Conservation (phyloP, 257 asterid genomes). For the Verbascum thapsus region DNA sequence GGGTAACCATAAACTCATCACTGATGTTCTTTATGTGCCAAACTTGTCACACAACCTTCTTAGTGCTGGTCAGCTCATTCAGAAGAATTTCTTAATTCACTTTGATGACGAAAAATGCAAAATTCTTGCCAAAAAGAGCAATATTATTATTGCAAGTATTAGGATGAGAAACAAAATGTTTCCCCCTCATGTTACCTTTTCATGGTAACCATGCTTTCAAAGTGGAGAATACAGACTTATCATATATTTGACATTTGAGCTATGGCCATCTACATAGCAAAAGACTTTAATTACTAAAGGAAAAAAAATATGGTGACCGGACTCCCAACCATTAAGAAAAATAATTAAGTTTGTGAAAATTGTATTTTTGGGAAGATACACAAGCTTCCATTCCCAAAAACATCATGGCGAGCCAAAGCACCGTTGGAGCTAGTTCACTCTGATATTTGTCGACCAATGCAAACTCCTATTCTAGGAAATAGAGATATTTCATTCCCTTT, state of each 20-base stretch:
- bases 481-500: not conserved
- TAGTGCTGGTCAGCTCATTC: too few relatives aligned
- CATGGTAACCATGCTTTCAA: too few relatives aligned
- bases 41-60: too few relatives aligned
- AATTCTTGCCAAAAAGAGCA: not conserved
- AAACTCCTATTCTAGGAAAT: not conserved
- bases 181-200: not conserved
- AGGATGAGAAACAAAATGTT: not conserved
- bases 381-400: too few relatives aligned
- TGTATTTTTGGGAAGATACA: too few relatives aligned
- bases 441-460: not conserved
- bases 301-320: not conserved
- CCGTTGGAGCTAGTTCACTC: not conserved
- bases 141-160: not conserved
- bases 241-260: not conserved
- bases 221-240: not conserved
- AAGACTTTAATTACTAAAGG: not conserved
- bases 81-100: too few relatives aligned
- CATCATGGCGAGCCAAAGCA: too few relatives aligned
- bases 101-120: not conserved
- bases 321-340: too few relatives aligned
- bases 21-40: too few relatives aligned
- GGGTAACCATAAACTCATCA: not conserved
- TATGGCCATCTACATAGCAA: not conserved
- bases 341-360: too few relatives aligned